phyloP scores from a whole-genome alignment of 2,329 filamentous ascomycete genomes.

The Fonsecaea erecta region DNA sequence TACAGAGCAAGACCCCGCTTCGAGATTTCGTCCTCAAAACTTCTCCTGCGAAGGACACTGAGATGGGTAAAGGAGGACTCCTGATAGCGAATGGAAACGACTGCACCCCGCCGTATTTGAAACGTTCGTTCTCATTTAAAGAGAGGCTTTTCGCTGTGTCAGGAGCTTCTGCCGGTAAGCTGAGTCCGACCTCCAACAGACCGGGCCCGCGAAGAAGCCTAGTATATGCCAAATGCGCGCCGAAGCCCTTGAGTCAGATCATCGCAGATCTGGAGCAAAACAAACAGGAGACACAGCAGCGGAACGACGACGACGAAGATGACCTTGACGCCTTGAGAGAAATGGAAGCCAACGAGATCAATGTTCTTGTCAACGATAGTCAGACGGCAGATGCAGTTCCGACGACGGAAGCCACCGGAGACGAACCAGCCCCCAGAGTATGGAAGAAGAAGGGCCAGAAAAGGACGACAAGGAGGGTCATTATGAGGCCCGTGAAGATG shows the following conservation, averaged over 20 bases:
- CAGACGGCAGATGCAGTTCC: slow-evolving; percentile 37
- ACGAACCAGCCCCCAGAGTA: slow-evolving; percentile 13
- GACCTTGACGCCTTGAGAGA: slow-evolving; percentile 52
- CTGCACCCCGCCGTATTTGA: slow-evolving; percentile 36
- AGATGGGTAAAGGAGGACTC: not conserved
- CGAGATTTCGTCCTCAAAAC: slow-evolving; percentile 21
- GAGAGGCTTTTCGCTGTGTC: slow-evolving; percentile 36
- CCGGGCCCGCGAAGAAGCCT: slow-evolving; percentile 25
- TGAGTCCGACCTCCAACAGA: slow-evolving; percentile 19
- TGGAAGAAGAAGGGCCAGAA: slow-evolving; percentile 58
- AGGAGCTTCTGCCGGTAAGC: not conserved
- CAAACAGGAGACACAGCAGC: slow-evolving; percentile 1
- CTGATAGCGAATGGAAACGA: slow-evolving; percentile 14
- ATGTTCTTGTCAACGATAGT: slow-evolving; percentile 46
- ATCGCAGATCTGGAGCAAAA: slow-evolving; percentile 27
- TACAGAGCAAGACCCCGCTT: slow-evolving; percentile 38
- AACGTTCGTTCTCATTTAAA: slow-evolving; percentile 37
- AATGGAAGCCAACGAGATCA: slow-evolving; percentile 45
- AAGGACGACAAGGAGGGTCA: slow-evolving; percentile 51
- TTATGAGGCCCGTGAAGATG: slow-evolving; percentile 47
- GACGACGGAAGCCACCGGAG: slow-evolving; percentile 24
- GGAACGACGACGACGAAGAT: slow-evolving; percentile 42
- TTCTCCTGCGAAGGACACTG: slow-evolving; percentile 18
- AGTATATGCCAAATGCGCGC: slow-evolving; percentile 20
- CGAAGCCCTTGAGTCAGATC: slow-evolving; percentile 34